Evolutionary conservation across 305 asterid species (phyloP).

Genomic region (Fraxinus sp.): DNA sequence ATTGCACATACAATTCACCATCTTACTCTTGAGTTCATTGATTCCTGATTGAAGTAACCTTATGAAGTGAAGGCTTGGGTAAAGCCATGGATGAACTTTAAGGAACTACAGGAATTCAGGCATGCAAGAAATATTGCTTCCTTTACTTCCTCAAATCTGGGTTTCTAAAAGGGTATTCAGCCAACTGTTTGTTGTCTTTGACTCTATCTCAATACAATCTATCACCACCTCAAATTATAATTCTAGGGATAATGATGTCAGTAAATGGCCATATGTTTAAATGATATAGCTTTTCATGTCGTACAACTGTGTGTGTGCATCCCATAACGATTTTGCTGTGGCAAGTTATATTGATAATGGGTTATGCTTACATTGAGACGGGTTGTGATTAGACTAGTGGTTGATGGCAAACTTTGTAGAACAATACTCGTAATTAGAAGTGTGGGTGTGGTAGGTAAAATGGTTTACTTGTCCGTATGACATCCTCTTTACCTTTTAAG

Average conservation of each 20-base stretch:
- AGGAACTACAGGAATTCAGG: constrained; percentile 73
- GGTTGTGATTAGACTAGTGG: neutral
- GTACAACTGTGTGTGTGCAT: neutral
- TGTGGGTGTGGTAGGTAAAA: neutral
- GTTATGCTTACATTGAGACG: neutral
- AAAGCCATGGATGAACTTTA: constrained; percentile 77
- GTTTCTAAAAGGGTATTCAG: constrained; percentile 58
- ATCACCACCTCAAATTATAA: neutral
- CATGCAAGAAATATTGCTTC: constrained; percentile 51
- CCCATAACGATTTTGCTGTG: neutral
- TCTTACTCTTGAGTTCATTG: constrained; percentile 75
- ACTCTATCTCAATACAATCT: neutral
- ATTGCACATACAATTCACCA: constrained; percentile 72
- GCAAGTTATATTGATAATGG: neutral
- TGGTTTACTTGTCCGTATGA: neutral
- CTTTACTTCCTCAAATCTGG: constrained; percentile 68
- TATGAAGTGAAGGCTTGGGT: constrained; percentile 87
- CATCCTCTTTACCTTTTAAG: neutral
- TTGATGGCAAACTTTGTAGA: neutral
- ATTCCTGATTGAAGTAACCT: constrained; percentile 60
- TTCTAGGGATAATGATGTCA: neutral
- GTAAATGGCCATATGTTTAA: neutral
- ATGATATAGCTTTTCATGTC: neutral
- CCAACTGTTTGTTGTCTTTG: neutral
- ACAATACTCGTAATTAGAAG: neutral